These are phyloP conservation scores for Cladosporium sp. DNA, from an alignment of 2,329 filamentous ascomycete genomes.

Conservation along the genomic window DNA sequence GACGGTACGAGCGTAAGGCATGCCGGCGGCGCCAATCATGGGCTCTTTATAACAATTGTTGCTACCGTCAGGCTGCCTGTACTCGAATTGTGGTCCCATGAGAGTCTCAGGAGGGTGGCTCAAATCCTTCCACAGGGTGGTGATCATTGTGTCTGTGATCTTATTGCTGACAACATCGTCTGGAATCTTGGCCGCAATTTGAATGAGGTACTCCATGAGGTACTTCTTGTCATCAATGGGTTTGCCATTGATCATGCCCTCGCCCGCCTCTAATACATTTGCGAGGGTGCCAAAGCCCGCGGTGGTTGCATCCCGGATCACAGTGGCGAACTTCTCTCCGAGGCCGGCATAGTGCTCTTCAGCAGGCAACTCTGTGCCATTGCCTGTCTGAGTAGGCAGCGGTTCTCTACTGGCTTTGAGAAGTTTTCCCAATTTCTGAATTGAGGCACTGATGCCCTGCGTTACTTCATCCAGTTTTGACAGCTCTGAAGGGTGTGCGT, in stretches of 20 bases:
- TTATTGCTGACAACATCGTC: constrained; percentile 37
- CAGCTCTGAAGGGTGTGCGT: constrained; percentile 16
- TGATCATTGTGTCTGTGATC: constrained; percentile 43
- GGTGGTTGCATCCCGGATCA: constrained; percentile 17
- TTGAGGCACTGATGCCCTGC: constrained; percentile 21
- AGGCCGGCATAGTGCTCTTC: constrained; percentile 17
- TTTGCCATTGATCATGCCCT: constrained; percentile 39
- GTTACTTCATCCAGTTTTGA: constrained; percentile 24
- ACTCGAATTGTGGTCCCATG: constrained; percentile 42
- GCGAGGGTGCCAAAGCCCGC: constrained; percentile 4
- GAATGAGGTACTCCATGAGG: constrained; percentile 56
- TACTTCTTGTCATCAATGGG: constrained; percentile 59
- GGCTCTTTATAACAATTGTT: constrained; percentile 59
- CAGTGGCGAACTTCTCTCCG: constrained; percentile 15
- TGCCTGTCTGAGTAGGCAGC: constrained; percentile 38
- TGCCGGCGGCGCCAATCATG: constrained; percentile 59
- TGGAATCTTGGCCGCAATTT: constrained; percentile 40
- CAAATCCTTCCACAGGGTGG: constrained; percentile 45
- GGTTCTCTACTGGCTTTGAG: constrained; percentile 30
- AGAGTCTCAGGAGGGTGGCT: constrained; percentile 45
- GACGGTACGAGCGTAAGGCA: constrained; percentile 67
- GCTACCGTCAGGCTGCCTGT: constrained; percentile 47
- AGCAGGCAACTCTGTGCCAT: constrained; percentile 39
- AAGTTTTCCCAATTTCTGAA: constrained; percentile 25
- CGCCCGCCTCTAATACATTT: constrained; percentile 21